Base-by-base conservation (phyloP, 352 stramenopile genomes). In the Pythium oligandrum region DNA sequence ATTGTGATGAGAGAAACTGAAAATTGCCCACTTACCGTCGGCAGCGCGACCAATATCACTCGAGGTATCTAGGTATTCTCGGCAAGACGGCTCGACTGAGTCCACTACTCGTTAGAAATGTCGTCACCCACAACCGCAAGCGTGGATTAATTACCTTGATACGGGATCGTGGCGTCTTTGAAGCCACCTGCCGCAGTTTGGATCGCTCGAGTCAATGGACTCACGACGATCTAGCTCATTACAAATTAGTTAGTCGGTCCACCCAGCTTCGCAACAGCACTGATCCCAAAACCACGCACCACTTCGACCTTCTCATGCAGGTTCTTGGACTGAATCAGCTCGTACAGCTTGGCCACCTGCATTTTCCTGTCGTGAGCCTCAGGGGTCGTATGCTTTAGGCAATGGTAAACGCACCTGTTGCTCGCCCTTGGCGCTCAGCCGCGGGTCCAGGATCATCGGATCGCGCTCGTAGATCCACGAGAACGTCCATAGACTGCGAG, bases 381-480 rank as follows among this genome's bases (percentile, higher is more conserved):
- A 30, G 12, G 31, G 33, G n/a, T 3, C 2, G 33, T 4, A 40
- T 31, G 17, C 17, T 26, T 26, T 52, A 26, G 50, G 12, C 10
- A 36, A 31, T 37, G 47, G 17, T 42, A 32, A 34, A 50, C 26
- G 30, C 34, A 90, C 79, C 71, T 95, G 80, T 45, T 77, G 63
- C 59, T 83, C 63, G 50, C 85, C 85, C 55, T 88, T 87, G 53
- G 40, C 51, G 57, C 79, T 93, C 26, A 95, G 67, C 26, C 71
- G 83, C 35, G 85, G 78, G 49, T 93, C 85, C 34, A 91, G 59
- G 62, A 93, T 85, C 85, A 93, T 93, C 11, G 85, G 83, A 38
- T 93, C 83, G 45, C 83, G 82, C 42, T 88, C 78, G 64, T 75
- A 89, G 48, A 92, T 70, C 85, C 83, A 95, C 47, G 83, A 87